Conservation (phyloP, 805 yeast genomes). For the Zygosaccharomyces rouxii region DNA sequence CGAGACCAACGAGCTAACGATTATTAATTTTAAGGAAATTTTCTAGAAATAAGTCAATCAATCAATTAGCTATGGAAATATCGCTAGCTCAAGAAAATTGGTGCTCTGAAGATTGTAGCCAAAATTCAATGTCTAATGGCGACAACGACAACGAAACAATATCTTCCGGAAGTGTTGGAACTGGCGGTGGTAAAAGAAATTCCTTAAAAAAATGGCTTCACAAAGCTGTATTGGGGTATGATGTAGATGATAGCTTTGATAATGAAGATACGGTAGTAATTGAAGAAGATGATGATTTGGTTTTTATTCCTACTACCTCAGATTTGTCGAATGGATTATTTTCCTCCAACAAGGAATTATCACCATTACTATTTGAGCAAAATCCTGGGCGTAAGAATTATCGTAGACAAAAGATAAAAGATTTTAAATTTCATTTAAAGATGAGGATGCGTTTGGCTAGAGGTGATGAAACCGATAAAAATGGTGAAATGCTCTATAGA, state of each 20-base stretch:
- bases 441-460: constrained; percentile 5
- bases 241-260: constrained; percentile 14
- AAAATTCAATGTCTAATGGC: not conserved
- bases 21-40: not conserved
- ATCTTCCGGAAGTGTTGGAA: not conserved
- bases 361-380: constrained; percentile 3
- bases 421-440: constrained; percentile 8
- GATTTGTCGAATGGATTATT: not conserved
- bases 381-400: not conserved
- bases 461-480: not conserved
- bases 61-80: constrained; percentile 4
- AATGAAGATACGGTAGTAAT: constrained; percentile 15
- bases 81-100: constrained; percentile 5
- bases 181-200: constrained; percentile 7
- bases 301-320: constrained; percentile 11
- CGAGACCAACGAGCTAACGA: too few species aligned
- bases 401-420: constrained; percentile 11
- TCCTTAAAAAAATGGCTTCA: constrained; percentile 17
- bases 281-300: constrained; percentile 12
- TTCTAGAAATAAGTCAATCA: not conserved
- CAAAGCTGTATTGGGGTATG: constrained; percentile 13
- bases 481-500: not conserved
- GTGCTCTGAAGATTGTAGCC: not conserved
- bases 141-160: not conserved
- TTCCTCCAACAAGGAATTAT: not conserved